Conservation (phyloP, 2,329 filamentous ascomycete genomes). For the Plenodomus tracheiphilus region DNA sequence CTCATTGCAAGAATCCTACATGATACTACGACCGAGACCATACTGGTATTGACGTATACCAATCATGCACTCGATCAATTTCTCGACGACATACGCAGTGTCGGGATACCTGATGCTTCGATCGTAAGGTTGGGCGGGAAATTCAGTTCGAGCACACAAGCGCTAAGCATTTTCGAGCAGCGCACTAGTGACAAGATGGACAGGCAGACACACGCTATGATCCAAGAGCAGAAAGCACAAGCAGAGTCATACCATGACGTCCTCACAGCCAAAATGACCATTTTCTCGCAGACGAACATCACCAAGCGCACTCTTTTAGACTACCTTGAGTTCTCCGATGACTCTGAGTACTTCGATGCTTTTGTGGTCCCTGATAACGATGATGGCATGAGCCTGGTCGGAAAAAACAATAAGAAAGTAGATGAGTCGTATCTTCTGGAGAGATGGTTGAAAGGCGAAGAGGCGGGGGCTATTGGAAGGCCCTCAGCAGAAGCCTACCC, state of each 20-base stretch:
- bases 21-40: constrained; percentile 51
- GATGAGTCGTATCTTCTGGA: constrained; percentile 55
- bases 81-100: constrained; percentile 63
- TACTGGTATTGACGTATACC: constrained; percentile 71
- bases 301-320: constrained; percentile 43
- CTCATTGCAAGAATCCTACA: constrained; percentile 62
- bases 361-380: constrained; percentile 55
- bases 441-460: constrained; percentile 55
- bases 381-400: constrained; percentile 54
- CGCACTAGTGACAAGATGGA: constrained; percentile 36
- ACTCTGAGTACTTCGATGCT: constrained; percentile 59
- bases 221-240: constrained; percentile 48
- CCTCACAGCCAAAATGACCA: constrained; percentile 13
- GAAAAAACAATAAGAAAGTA: constrained; percentile 51
- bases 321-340: constrained; percentile 58
- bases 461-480: constrained; percentile 51
- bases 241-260: constrained; percentile 36
- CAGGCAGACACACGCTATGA: constrained; percentile 44
- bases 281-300: constrained; percentile 9
- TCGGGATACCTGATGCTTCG: constrained; percentile 53
- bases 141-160: constrained; percentile 53
- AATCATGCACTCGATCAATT: constrained; percentile 57
- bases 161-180: constrained; percentile 54
- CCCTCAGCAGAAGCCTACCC: constrained; percentile 29
- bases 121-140: constrained; percentile 70